phyloP scores from a whole-genome alignment of 2,329 filamentous ascomycete species.

The Hypoxylon sp. region DNA sequence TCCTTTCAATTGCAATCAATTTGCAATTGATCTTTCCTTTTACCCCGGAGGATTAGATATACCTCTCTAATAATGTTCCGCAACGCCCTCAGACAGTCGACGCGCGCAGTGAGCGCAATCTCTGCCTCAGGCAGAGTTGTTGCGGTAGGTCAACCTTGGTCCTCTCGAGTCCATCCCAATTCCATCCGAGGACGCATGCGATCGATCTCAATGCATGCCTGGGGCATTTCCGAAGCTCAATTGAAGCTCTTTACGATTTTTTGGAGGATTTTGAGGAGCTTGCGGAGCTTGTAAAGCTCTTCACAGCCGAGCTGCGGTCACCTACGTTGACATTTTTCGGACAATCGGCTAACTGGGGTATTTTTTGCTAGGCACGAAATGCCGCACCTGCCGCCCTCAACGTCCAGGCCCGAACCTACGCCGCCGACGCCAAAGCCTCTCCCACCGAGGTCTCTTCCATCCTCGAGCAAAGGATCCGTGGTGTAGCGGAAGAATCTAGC shows the following conservation, averaged over 20 bases:
- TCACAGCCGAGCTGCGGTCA: slow-evolving; percentile 26
- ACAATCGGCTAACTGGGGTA: slow-evolving; percentile 67
- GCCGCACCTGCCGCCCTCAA: slow-evolving; percentile 83
- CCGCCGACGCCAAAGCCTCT: slow-evolving; percentile 92
- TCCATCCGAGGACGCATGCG: slow-evolving; percentile 63
- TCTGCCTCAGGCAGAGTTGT: slow-evolving; percentile 92
- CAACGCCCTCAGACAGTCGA: slow-evolving; percentile 97
- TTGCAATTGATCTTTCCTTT: slow-evolving; percentile 74
- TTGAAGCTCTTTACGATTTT: slow-evolving; percentile 56
- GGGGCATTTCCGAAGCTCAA: slow-evolving; percentile 55
- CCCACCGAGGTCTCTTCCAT: slow-evolving; percentile 99
- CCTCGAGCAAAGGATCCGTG: slow-evolving; percentile 98
- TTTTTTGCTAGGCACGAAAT: slow-evolving; percentile 83
- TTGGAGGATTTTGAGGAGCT: slow-evolving; percentile 53
- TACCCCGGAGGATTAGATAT: slow-evolving; percentile 64
- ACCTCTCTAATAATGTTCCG: slow-evolving; percentile 89
- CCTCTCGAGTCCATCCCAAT: slow-evolving; percentile 59
- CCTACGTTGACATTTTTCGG: slow-evolving; percentile 59
- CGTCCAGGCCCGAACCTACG: slow-evolving; percentile 88
- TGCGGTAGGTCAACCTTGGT: slow-evolving; percentile 81
- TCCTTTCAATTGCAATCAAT: slow-evolving; percentile 73
- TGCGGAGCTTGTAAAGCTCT: slow-evolving; percentile 57
- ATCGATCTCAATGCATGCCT: slow-evolving; percentile 55
- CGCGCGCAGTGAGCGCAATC: slow-evolving; percentile 93
- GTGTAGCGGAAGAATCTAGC: slow-evolving; percentile 95